These are phyloP conservation scores for Blumeriella jaapii DNA, from an alignment of 2,329 filamentous ascomycete genomes.

Conservation along the genomic window DNA sequence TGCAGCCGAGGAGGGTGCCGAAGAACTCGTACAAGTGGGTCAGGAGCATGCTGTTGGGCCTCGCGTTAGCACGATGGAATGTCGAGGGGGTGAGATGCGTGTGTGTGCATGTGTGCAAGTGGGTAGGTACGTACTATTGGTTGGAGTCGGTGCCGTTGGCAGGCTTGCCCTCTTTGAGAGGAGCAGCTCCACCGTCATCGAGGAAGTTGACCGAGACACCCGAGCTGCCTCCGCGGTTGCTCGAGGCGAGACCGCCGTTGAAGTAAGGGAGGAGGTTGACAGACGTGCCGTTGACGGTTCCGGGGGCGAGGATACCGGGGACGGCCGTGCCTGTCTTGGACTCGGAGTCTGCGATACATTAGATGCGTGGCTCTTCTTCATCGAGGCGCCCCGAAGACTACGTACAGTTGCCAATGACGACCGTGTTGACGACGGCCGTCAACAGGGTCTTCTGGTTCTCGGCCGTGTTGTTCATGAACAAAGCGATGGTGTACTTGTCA, in stretches of 20 bases:
- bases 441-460: slow-evolving; percentile 45
- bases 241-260: slow-evolving; percentile 40
- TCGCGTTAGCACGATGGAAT: slow-evolving; percentile 6
- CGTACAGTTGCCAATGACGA: slow-evolving; percentile 50
- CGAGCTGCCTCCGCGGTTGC: slow-evolving; percentile 36
- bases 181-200: slow-evolving; percentile 44
- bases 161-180: slow-evolving; percentile 43
- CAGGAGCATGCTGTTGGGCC: slow-evolving; percentile 33
- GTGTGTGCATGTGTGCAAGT: background rate
- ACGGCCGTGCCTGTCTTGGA: slow-evolving; percentile 42
- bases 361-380: too few relatives aligned
- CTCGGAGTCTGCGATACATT: slow-evolving; percentile 33
- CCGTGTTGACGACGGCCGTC: slow-evolving; percentile 49
- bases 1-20: slow-evolving; percentile 45
- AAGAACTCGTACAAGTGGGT: slow-evolving; percentile 54
- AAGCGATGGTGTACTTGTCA: slow-evolving; percentile 51
- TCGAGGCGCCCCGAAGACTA: background rate
- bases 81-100: too few relatives aligned
- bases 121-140: slow-evolving; percentile 37
- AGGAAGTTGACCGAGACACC: slow-evolving; percentile 47
- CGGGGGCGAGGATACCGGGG: slow-evolving; percentile 43
- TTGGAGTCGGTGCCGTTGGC: slow-evolving; percentile 38
- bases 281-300: slow-evolving; percentile 36
- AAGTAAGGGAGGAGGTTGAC: slow-evolving; percentile 52
- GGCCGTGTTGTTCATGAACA: slow-evolving; percentile 47